phyloP scores from a whole-genome alignment of 1,284 basidiomycete species.

The Puccinia triticina region DNA sequence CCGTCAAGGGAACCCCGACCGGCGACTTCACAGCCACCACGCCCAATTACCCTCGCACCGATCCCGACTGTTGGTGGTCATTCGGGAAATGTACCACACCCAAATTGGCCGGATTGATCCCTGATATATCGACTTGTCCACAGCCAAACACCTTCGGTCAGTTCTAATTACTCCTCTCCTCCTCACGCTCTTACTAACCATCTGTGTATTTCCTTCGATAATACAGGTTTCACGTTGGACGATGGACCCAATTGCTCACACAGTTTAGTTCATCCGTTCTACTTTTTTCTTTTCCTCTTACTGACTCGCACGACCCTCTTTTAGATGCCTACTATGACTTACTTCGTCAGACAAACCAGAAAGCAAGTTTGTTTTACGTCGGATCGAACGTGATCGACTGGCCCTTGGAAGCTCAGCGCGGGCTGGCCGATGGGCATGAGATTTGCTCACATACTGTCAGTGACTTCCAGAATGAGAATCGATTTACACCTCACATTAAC shows the following conservation, averaged over 20 bases:
- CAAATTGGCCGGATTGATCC: slow-evolving; percentile 34
- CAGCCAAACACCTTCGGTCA: slow-evolving; percentile 65
- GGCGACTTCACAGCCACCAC: slow-evolving; percentile 58
- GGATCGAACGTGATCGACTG: slow-evolving; percentile 66
- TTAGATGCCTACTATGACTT: slow-evolving; percentile 66
- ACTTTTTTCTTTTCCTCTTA: neutral
- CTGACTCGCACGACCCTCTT: slow-evolving; percentile 55
- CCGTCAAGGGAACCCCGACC: slow-evolving; percentile 59
- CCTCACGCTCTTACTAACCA: neutral
- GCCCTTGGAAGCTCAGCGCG: slow-evolving; percentile 65
- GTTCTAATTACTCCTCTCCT: slow-evolving; percentile 54
- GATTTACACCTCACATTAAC: slow-evolving; percentile 58
- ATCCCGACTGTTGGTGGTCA: slow-evolving; percentile 59
- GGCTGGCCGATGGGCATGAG: slow-evolving; percentile 62
- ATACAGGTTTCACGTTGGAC: slow-evolving; percentile 56
- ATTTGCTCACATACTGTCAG: slow-evolving; percentile 54
- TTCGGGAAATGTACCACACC: slow-evolving; percentile 49
- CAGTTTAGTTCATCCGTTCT: slow-evolving; percentile 25
- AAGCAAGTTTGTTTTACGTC: slow-evolving; percentile 61
- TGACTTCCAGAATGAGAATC: slow-evolving; percentile 53
- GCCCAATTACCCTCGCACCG: slow-evolving; percentile 56
- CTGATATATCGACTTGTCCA: slow-evolving; percentile 62
- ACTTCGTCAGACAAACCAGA: slow-evolving; percentile 63
- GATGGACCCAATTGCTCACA: slow-evolving; percentile 57
- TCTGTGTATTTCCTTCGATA: neutral